A percentile compares a stretch with the other conserved stretches of the same genome.
Evolutionary conservation across 1,284 basidiomycete species (phyloP).

Genomic region (Moesziomyces antarcticus): DNA sequence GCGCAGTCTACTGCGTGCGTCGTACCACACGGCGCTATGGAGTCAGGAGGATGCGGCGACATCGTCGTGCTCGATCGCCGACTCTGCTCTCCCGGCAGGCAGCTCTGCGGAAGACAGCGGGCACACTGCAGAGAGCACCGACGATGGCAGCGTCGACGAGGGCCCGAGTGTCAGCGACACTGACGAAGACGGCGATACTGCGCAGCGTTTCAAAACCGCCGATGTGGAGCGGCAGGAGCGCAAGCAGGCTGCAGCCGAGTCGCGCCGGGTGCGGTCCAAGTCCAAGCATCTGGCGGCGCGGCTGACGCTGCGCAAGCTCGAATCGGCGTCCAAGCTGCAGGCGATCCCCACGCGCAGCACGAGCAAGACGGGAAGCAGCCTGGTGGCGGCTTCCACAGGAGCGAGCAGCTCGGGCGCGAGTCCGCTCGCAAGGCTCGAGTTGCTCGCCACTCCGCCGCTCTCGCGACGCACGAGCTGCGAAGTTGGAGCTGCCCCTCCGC

Average conservation of each 20-base stretch:
- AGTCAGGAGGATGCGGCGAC: conserved; percentile 26
- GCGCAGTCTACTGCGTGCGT: conserved; percentile 24
- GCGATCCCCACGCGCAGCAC: conserved; percentile 11
- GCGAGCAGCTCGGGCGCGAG: not conserved
- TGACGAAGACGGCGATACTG: not conserved
- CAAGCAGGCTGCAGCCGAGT: not conserved
- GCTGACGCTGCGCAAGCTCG: conserved; percentile 22
- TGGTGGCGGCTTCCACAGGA: not conserved
- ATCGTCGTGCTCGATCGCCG: conserved; percentile 4
- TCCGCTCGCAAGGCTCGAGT: conserved; percentile 20
- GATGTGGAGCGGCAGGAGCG: not conserved
- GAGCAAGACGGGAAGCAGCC: not conserved
- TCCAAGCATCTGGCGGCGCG: conserved; percentile 22
- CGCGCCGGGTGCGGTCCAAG: conserved; percentile 5
- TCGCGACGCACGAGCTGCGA: conserved; percentile 19
- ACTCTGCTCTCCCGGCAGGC: not conserved
- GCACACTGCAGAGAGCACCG: not conserved
- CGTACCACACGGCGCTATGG: conserved; percentile 40
- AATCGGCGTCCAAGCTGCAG: conserved; percentile 7
- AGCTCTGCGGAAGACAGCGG: conserved; percentile 2
- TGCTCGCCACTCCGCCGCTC: conserved; percentile 37
- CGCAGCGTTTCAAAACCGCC: not conserved
- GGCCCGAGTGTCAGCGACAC: not conserved
- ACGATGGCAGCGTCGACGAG: not conserved
- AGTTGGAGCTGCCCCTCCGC: not conserved